Base-by-base conservation (phyloP, 2,329 filamentous ascomycete species). In the Ilyonectria mors-panacis region DNA sequence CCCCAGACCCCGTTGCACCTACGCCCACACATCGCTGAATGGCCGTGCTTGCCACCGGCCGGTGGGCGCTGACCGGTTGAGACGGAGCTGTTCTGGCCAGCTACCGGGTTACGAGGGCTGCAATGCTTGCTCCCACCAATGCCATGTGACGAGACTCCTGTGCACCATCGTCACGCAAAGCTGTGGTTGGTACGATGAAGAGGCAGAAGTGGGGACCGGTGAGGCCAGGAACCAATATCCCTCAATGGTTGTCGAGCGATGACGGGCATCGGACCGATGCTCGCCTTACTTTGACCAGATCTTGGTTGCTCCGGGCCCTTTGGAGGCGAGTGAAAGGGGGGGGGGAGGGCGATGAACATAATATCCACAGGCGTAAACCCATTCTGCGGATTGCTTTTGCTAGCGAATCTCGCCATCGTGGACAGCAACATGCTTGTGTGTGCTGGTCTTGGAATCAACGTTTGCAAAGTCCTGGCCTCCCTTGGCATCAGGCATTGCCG, bases 141-240 rank as follows among this genome's bases (percentile, higher is more conserved):
- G 62, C 73, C 74, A 76, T 75, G 74, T 76, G 73, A 74, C 63
- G 59, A 65, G 57, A 63, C 62, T 59, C 50, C 37, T 70, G 73
- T 75, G 65, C 66, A 71, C 66, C 69, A 72, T 74, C 63, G 73
- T 75, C 74, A 75, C 70, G 70, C 71, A 74, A 68, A 56, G 50
- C 56, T 66, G 55, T 76, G 73, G 74, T 76, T 76, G 74, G 73
- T 68, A 74, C 66, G 58, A 67, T 68, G 39, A 35, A 53, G 60
- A 74, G 65, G 59, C 51, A 68, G 69, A 72, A 68, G 73, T 69
- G 70, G 68, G 57, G 72, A 76, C 74, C 74, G 74, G 74, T 76
- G 74, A 76, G 67, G 50, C 56, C 30, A 70, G 64, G 45, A 65
- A 65, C 63, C 60, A 72, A 68, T 65, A 71, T 71, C 65, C 58